Evolutionary conservation across 2,329 filamentous ascomycete genomes (phyloP).

Genomic region (Cladophialophora bantiana): DNA sequence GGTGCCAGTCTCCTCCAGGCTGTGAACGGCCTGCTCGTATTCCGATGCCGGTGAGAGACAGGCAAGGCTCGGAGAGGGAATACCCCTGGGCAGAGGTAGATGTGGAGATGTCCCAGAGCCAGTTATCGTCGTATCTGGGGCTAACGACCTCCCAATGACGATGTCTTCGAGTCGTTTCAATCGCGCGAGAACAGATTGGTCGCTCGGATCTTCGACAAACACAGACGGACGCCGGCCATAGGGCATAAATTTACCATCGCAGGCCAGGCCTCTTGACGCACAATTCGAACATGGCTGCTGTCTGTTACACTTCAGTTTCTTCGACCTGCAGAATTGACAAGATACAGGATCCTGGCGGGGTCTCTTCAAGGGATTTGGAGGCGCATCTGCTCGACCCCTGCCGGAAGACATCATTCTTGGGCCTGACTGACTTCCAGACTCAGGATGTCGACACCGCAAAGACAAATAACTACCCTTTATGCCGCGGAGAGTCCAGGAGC

Average conservation of each 20-base stretch:
- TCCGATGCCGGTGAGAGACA: conserved; percentile 30
- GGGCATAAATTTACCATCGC: conserved; percentile 33
- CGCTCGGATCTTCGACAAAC: conserved; percentile 13
- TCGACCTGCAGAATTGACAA: conserved; percentile 49
- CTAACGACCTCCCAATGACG: conserved; percentile 25
- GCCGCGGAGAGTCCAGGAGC: background rate
- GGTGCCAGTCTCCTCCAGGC: conserved; percentile 24
- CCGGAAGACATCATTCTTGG: background rate
- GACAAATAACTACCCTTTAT: background rate
- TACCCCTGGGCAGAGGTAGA: background rate
- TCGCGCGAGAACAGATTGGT: conserved; percentile 34
- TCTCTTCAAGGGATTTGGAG: conserved; percentile 32
- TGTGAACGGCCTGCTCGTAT: conserved; percentile 32
- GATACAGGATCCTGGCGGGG: conserved; percentile 50
- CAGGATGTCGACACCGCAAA: background rate
- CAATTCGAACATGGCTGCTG: conserved; percentile 60
- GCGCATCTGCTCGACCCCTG: background rate
- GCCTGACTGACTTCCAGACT: background rate
- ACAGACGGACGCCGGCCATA: conserved; percentile 7
- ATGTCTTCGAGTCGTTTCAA: conserved; percentile 38
- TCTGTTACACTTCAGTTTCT: conserved; percentile 61
- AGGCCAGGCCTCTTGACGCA: conserved; percentile 43
- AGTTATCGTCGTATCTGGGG: background rate
- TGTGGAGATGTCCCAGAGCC: background rate
- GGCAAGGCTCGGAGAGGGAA: conserved; percentile 13